Conservation (phyloP, 1,139 yeast species). For the Sugiyamaella sp. region DNA sequence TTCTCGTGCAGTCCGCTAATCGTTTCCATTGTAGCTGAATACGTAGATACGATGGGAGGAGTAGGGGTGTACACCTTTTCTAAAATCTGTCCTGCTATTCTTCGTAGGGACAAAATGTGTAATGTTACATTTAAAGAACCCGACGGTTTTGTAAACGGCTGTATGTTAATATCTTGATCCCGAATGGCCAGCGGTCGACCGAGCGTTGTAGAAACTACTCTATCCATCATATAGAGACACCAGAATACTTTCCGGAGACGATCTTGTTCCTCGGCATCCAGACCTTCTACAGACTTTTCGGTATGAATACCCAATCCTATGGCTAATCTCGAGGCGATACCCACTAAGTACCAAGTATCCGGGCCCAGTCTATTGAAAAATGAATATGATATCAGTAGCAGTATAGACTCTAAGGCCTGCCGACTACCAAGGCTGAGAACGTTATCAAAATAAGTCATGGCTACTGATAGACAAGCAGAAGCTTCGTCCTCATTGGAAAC, state of each 20-base stretch:
- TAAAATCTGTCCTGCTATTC: constrained; percentile 31
- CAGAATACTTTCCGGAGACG: constrained; percentile 33
- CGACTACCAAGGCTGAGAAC: constrained; percentile 25
- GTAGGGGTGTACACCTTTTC: constrained; percentile 27
- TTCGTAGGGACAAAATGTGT: constrained; percentile 32
- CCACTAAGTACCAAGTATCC: constrained; percentile 44
- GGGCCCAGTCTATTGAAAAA: constrained; percentile 36
- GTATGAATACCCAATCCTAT: constrained; percentile 63
- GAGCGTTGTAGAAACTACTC: constrained; percentile 34
- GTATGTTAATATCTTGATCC: constrained; percentile 32
- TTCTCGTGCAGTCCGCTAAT: constrained; percentile 29
- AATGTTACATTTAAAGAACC: constrained; percentile 22
- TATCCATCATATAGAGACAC: constrained; percentile 36
- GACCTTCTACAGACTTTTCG: constrained; percentile 38
- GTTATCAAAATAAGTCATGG: constrained; percentile 27
- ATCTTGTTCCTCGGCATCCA: constrained; percentile 31
- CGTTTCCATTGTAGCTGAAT: constrained; percentile 17
- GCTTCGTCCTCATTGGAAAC: constrained; percentile 32
- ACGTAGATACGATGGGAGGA: constrained; percentile 5
- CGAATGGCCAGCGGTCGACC: constrained; percentile 36
- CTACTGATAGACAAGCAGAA: constrained; percentile 25
- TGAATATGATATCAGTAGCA: constrained; percentile 33
- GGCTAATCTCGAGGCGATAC: constrained; percentile 64
- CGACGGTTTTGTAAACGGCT: constrained; percentile 16
- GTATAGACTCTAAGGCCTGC: constrained; percentile 29